Evolutionary conservation across 2,329 filamentous ascomycete genomes (phyloP).

Genomic region (Scopulariopsis brevicaulis): DNA sequence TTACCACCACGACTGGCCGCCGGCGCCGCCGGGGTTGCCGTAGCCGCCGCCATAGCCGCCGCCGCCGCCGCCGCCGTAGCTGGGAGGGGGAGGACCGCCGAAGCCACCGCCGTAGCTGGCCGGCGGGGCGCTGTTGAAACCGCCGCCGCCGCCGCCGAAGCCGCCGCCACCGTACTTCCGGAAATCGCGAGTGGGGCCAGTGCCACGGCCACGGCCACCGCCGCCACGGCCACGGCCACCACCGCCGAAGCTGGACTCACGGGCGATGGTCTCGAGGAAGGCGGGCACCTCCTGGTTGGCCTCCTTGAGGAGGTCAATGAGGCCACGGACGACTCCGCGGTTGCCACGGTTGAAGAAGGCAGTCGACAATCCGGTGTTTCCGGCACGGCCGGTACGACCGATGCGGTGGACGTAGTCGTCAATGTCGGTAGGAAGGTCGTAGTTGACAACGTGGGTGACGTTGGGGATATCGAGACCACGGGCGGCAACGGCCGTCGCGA

Average conservation of each 20-base stretch:
- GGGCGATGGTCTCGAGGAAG: constrained; percentile 95
- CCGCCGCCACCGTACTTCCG: constrained; percentile 61
- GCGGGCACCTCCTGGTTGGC: constrained; percentile 92
- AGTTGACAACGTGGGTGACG: constrained; percentile 96
- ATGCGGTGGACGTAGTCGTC: constrained; percentile 99
- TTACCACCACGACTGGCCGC: constrained; percentile 47
- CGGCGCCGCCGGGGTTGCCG: constrained; percentile 59
- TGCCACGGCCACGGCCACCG: constrained; percentile 59
- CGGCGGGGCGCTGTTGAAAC: constrained; percentile 14
- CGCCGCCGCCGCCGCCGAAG: constrained; percentile 27
- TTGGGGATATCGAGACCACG: constrained; percentile 89
- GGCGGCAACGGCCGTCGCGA: constrained; percentile 93
- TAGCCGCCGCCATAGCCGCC: constrained; percentile 34
- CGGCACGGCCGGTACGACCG: constrained; percentile 98
- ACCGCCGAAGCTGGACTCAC: constrained; percentile 79
- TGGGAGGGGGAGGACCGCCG: constrained; percentile 18
- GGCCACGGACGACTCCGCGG: constrained; percentile 90
- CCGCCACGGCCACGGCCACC: constrained; percentile 48
- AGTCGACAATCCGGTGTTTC: constrained; percentile 96
- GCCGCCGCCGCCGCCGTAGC: constrained; percentile 30
- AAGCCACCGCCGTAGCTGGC: constrained; percentile 26
- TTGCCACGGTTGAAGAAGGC: constrained; percentile 99
- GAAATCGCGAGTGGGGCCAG: constrained; percentile 70
- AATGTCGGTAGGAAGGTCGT: constrained; percentile 96
- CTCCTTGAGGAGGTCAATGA: constrained; percentile 96